Percentiles rank a stretch among this genome's conserved stretches.
Evolutionary conservation across 257 asterid genomes (phyloP).

Genomic region (Gentiana straminea): DNA sequence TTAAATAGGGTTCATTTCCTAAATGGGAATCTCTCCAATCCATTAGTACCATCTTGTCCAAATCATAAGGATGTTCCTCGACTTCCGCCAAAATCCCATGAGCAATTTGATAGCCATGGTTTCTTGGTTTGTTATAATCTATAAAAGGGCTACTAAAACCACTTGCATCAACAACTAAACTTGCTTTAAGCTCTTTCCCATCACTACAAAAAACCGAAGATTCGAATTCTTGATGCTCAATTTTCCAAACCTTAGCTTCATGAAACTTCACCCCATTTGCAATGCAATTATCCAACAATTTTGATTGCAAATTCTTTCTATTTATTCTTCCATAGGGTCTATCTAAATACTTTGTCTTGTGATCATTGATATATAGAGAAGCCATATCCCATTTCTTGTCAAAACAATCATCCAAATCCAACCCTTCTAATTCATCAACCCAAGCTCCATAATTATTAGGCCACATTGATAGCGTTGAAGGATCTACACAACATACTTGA

Average conservation of each 20-base stretch:
- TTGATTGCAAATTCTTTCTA: conserved; percentile 51
- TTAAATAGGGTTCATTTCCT: conserved; percentile 70
- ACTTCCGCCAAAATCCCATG: conserved; percentile 89
- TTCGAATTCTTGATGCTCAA: conserved; percentile 63
- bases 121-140: conserved; percentile 67
- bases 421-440: conserved; percentile 74
- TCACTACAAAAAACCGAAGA: conserved; percentile 63
- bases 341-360: conserved; percentile 51
- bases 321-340: conserved; percentile 71
- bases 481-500: conserved; percentile 77
- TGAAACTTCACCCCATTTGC: conserved; percentile 50
- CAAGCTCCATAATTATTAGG: conserved; percentile 89
- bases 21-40: conserved; percentile 96
- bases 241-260: conserved; percentile 52
- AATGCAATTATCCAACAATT: conserved; percentile 44
- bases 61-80: conserved; percentile 69
- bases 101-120: conserved; percentile 72
- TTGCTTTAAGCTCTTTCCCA: conserved; percentile 51
- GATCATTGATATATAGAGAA: conserved; percentile 44
- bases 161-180: conserved; percentile 81
- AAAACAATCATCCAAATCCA: conserved; percentile 63
- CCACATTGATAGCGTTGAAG: conserved; percentile 88
- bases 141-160: conserved; percentile 54
- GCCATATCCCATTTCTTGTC: conserved; percentile 72
- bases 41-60: conserved; percentile 89